Evolutionary conservation across 116 monocot genomes (phyloP).

Genomic region (Trichopus zeylanicus): DNA sequence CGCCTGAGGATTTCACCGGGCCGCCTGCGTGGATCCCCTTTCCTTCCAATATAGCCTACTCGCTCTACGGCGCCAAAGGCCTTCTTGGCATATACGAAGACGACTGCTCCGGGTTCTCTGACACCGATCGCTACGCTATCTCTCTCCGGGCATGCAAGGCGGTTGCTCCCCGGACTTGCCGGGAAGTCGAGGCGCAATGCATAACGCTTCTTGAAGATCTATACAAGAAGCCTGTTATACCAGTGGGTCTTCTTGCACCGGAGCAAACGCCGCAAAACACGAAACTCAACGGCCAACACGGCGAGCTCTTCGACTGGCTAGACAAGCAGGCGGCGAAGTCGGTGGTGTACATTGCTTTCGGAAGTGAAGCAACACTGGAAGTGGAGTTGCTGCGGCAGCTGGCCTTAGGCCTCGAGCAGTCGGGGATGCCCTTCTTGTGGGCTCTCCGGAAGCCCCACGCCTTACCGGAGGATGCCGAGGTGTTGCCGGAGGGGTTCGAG

Average conservation of each 20-base stretch:
- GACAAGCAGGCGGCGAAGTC: constrained; percentile 1
- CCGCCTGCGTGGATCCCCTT: constrained; percentile 27
- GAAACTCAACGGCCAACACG: background rate
- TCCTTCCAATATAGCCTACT: constrained; percentile 15
- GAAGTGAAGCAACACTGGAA: constrained; percentile 10
- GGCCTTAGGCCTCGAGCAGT: constrained; percentile 4
- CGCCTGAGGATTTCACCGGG: constrained; percentile 7
- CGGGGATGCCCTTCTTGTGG: constrained; percentile 7
- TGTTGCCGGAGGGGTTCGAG: constrained; percentile 9
- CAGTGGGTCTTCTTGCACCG: constrained; percentile 18
- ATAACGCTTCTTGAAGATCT: background rate
- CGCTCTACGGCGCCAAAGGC: background rate
- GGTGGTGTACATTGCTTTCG: constrained; percentile 21
- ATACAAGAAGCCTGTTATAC: constrained; percentile 25
- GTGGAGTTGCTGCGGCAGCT: constrained; percentile 1
- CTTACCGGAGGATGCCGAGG: background rate
- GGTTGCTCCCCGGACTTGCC: constrained; percentile 15
- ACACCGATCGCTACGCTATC: background rate
- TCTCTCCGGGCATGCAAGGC: constrained; percentile 8
- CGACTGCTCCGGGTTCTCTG: constrained; percentile 11
- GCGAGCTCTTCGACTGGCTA: constrained; percentile 12
- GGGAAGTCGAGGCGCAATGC: constrained; percentile 20
- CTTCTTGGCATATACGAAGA: background rate
- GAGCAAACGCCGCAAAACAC: too few relatives aligned
- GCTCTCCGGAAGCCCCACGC: constrained; percentile 2